Conservation (phyloP, 179 eudicot species). For the Heliamphora pulchella region DNA sequence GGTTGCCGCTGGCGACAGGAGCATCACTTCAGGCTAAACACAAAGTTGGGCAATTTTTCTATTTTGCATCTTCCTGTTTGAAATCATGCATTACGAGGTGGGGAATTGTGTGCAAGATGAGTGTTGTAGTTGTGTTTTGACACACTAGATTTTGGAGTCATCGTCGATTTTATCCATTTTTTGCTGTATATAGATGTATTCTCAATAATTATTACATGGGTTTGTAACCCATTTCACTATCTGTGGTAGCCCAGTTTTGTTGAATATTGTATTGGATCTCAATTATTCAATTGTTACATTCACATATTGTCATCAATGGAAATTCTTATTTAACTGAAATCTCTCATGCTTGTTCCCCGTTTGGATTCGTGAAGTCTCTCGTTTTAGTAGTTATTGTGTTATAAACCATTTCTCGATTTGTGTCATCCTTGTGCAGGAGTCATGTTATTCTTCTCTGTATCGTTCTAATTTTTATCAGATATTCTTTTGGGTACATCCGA, state of each 20-base stretch:
- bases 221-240: not conserved
- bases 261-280: not conserved
- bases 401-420: no score
- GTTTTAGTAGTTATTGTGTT: not conserved
- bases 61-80: not conserved
- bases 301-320: not conserved
- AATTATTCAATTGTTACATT: not conserved
- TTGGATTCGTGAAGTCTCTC: not conserved
- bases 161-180: constrained; percentile 5
- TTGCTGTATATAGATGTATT: constrained; percentile 6
- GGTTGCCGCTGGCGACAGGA: constrained; percentile 42
- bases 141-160: not conserved
- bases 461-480: no score
- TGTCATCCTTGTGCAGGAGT: no score
- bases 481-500: no score
- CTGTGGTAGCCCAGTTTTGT: not conserved
- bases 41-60: not conserved
- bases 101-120: constrained; percentile 4
- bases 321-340: not conserved
- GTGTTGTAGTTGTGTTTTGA: constrained; percentile 15
- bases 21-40: constrained; percentile 17
- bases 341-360: not conserved
- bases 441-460: no score
- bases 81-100: not conserved
- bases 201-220: constrained; percentile 9